Conservation (phyloP, 2,329 filamentous ascomycete genomes). For the Colletotrichum sp. region DNA sequence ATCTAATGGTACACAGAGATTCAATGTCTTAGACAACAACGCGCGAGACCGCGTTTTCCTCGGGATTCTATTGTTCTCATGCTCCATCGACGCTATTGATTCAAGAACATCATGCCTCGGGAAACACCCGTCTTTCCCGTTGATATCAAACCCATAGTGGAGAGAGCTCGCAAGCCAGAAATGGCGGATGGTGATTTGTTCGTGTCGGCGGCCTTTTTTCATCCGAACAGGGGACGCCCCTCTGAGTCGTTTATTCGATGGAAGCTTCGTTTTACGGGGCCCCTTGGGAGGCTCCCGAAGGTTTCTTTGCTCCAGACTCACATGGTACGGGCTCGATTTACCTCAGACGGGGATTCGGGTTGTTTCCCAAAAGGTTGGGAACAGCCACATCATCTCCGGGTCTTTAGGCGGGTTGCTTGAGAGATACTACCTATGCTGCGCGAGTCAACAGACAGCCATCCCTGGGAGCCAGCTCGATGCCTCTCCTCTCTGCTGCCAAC, state of each 20-base stretch:
- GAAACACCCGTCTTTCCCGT: not conserved
- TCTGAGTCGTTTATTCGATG: not conserved
- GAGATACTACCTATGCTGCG: not conserved
- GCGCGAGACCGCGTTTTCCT: not conserved
- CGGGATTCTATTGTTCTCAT: not conserved
- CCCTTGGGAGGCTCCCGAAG: not conserved
- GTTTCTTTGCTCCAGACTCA: not conserved
- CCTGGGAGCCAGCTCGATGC: not conserved
- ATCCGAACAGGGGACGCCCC: not conserved
- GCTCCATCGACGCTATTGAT: not conserved
- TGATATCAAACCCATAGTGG: not conserved
- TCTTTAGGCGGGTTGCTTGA: not conserved
- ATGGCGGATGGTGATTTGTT: not conserved
- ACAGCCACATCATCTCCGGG: not conserved
- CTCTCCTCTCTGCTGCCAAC: not conserved
- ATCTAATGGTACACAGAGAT: not conserved
- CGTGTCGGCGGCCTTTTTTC: not conserved
- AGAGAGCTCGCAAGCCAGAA: not conserved
- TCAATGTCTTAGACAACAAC: constrained; percentile 4
- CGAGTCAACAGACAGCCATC: not conserved
- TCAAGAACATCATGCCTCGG: not conserved
- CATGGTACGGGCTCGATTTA: not conserved
- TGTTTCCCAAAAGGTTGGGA: not conserved
- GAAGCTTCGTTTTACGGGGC: not conserved
- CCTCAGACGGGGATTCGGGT: not conserved